Base-by-base conservation (phyloP, 2,329 filamentous ascomycete genomes). In the Trichoderma polysporum region DNA sequence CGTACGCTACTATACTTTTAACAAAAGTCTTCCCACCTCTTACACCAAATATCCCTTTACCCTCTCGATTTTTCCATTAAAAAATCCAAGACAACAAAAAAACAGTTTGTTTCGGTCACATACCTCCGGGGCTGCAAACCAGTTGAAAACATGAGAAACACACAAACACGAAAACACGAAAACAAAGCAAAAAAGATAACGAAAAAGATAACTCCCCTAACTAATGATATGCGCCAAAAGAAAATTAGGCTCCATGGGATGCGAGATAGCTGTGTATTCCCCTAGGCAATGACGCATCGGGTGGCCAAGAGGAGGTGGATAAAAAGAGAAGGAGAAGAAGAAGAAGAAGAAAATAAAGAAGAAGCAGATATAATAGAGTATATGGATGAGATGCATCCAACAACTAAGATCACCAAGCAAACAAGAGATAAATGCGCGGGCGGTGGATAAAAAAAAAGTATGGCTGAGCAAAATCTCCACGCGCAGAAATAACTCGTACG, bases 401-500 rank as follows among this genome's bases (percentile, higher is more conserved):
- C 74, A 68, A 71, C 61, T 56, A 47, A 17, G 8, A 73, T 39
- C 45, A 61, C 62, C 66, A 66, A 70, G 59, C 67, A 64, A 50
- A 67, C 65, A 66, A 61, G 50, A 45, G 45, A 62, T 54, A 45
- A 56, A 62, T 49, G 56, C 58, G 61, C 62, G 47, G 54, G 66
- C 66, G 62, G 62, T 68, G 54, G 52, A 57, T 49, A 31, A 66
- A 56, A 66, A 61, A 61, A 61, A 35, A 71, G 57, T 50, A 45
- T 58, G 62, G 39, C 61, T 66, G 62, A 66, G 52, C 45, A 66
- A 58, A 68, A 69, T 60, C 31, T 56, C 62, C 54, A 58, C 60
- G 54, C 66, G 70, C 52, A 76, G 71, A 75, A 80, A 76, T 41
- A 72, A 72, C 49, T 67, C 77, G 74, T 77, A 82, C 78, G 80